Percentiles rank a stretch among this genome's conserved stretches.
These are phyloP conservation scores for Rutidosis leptorrhynchoides DNA, from an alignment of 129 eudicot genomes.

Conservation along the genomic window DNA sequence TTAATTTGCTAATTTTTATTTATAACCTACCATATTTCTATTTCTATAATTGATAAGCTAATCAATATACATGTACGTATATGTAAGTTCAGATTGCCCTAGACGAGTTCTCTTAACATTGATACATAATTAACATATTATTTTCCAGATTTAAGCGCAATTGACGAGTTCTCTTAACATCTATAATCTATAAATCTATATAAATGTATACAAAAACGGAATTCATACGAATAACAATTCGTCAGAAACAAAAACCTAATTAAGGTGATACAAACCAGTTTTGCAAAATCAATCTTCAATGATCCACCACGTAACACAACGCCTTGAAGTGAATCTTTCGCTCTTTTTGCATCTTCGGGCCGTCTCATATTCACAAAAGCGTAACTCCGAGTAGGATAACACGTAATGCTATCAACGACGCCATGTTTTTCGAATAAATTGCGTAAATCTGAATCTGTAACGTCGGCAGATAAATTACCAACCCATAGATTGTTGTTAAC, in stretches of 20 bases:
- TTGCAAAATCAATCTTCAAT: slow-evolving; percentile 68
- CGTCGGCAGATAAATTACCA: slow-evolving; percentile 56
- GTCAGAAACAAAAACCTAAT: slow-evolving; percentile 27
- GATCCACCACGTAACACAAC: slow-evolving; percentile 39
- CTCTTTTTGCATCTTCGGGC: slow-evolving; percentile 48
- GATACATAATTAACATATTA: background rate
- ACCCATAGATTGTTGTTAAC: slow-evolving; percentile 62
- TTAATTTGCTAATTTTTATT: too few species aligned
- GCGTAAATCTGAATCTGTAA: slow-evolving; percentile 50
- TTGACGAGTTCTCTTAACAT: too few species aligned
- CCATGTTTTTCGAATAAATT: slow-evolving; percentile 51
- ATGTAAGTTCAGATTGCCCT: slow-evolving; percentile 7
- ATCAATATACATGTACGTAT: too few species aligned
- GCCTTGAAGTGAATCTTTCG: slow-evolving; percentile 53
- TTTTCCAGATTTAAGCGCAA: background rate
- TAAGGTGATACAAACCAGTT: slow-evolving; percentile 60
- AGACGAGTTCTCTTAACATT: slow-evolving; percentile 13
- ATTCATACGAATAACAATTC: slow-evolving; percentile 10
- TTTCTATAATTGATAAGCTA: too few species aligned
- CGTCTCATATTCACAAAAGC: slow-evolving; percentile 59
- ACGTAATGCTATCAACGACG: slow-evolving; percentile 46
- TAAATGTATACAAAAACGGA: background rate
- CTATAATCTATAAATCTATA: too few species aligned
- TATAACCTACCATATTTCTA: too few species aligned
- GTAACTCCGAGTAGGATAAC: slow-evolving; percentile 54